Conservation (phyloP, 129 eudicot genomes). For the Kitagawia praeruptora region DNA sequence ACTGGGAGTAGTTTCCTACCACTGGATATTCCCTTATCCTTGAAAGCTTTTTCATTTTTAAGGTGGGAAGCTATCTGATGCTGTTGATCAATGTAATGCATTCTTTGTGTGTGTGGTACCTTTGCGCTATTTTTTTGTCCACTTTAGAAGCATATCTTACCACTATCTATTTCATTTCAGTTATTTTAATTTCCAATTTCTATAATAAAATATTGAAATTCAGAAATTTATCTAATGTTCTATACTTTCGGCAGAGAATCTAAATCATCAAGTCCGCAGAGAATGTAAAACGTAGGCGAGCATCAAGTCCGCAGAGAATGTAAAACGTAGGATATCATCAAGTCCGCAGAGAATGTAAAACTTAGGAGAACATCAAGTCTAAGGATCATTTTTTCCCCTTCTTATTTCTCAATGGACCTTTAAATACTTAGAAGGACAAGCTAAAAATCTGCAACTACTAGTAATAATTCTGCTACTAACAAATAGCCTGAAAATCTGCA, state of each 20-base stretch:
- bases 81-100: background rate
- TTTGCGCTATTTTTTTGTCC: background rate
- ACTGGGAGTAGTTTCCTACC: background rate
- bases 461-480: no score
- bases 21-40: background rate
- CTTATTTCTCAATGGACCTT: no score
- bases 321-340: slow-evolving; percentile 16
- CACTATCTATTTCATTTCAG: background rate
- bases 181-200: background rate
- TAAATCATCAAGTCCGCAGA: slow-evolving; percentile 27
- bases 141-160: background rate
- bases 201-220: background rate
- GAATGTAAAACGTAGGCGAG: slow-evolving; percentile 8
- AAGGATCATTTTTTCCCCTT: no score
- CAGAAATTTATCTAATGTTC: background rate
- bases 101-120: background rate
- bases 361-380: no score
- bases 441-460: no score
- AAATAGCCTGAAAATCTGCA: no score
- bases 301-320: no score
- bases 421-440: no score
- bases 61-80: background rate
- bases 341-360: background rate
- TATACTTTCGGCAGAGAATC: background rate
- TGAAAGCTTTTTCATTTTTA: background rate